Evolutionary conservation across 768 basidiomycete species (phyloP).

Genomic region (Hericium rajendrae): DNA sequence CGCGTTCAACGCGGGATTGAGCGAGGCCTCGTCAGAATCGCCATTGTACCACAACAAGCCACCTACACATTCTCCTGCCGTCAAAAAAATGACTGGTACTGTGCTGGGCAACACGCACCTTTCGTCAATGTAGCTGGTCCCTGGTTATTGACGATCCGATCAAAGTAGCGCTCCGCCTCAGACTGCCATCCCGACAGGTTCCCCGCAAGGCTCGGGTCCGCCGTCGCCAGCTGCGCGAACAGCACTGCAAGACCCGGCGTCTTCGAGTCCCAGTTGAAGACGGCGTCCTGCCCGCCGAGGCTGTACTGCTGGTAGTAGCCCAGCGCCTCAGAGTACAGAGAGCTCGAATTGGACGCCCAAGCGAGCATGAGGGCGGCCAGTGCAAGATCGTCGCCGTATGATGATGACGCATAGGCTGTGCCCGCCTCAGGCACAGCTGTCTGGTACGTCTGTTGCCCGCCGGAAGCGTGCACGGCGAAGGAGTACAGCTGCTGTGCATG

Average conservation of each 20-base stretch:
- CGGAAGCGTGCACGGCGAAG: slow-evolving; percentile 63
- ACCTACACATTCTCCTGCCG: slow-evolving; percentile 30
- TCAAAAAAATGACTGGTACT: neutral
- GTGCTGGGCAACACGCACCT: slow-evolving; percentile 32
- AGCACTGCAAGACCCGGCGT: slow-evolving; percentile 67
- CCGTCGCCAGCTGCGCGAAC: slow-evolving; percentile 62
- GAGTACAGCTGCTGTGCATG: slow-evolving; percentile 71
- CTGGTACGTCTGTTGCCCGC: slow-evolving; percentile 56
- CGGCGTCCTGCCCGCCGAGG: slow-evolving; percentile 40
- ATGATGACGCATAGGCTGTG: slow-evolving; percentile 60
- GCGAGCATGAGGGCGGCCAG: slow-evolving; percentile 73
- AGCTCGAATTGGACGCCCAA: slow-evolving; percentile 53
- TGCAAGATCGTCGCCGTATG: slow-evolving; percentile 63
- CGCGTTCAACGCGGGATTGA: slow-evolving; percentile 82
- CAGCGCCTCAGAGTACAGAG: slow-evolving; percentile 54
- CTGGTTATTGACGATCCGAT: slow-evolving; percentile 50
- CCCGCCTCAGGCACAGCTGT: slow-evolving; percentile 56
- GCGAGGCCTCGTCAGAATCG: slow-evolving; percentile 68
- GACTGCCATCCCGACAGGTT: slow-evolving; percentile 59
- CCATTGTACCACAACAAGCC: slow-evolving; percentile 77
- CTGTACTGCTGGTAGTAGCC: slow-evolving; percentile 47
- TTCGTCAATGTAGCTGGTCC: slow-evolving; percentile 48
- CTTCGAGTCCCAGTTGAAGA: slow-evolving; percentile 89
- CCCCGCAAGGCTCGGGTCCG: slow-evolving; percentile 36
- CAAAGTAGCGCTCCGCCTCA: slow-evolving; percentile 69